Conservation (phyloP, 2,329 filamentous ascomycete species). For the Diaporthe sp. region DNA sequence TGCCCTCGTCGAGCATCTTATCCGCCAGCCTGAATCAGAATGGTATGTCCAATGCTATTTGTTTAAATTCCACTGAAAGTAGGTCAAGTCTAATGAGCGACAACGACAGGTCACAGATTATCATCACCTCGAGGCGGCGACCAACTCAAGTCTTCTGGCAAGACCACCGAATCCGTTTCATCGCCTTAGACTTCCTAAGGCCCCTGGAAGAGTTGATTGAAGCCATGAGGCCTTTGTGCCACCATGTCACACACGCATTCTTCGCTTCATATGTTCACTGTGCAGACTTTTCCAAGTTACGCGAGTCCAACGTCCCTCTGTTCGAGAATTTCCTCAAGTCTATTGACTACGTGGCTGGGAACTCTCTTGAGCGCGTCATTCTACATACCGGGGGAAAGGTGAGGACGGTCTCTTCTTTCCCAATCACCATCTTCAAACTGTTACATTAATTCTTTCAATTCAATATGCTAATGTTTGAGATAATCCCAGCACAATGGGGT, state of each 20-base stretch:
- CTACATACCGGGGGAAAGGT: slow-evolving; percentile 39
- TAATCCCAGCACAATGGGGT: slow-evolving; percentile 60
- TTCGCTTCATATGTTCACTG: slow-evolving; percentile 38
- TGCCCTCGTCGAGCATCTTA: slow-evolving; percentile 50
- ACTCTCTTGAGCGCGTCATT: slow-evolving; percentile 30
- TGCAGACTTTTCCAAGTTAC: slow-evolving; percentile 35
- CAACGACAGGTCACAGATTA: slow-evolving; percentile 28
- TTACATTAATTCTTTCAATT: not conserved
- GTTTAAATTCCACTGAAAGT: not conserved
- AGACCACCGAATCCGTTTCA: slow-evolving; percentile 36
- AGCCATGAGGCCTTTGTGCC: slow-evolving; percentile 26
- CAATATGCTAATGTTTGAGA: slow-evolving; percentile 45
- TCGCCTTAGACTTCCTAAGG: slow-evolving; percentile 38
- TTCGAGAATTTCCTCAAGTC: slow-evolving; percentile 38
- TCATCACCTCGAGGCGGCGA: slow-evolving; percentile 33
- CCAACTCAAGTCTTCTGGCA: slow-evolving; percentile 30
- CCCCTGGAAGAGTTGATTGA: slow-evolving; percentile 36
- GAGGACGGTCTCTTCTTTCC: not conserved
- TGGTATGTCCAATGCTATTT: slow-evolving; percentile 2
- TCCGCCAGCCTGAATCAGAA: slow-evolving; percentile 37
- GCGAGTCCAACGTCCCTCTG: slow-evolving; percentile 33
- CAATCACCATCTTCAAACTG: not conserved
- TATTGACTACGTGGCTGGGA: slow-evolving; percentile 20
- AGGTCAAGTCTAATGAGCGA: not conserved
- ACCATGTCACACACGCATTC: slow-evolving; percentile 37